Percentiles rank a stretch among this genome's conserved stretches.
Evolutionary conservation across 768 basidiomycete species (phyloP).

Genomic region (Xanthoconium purpureum): DNA sequence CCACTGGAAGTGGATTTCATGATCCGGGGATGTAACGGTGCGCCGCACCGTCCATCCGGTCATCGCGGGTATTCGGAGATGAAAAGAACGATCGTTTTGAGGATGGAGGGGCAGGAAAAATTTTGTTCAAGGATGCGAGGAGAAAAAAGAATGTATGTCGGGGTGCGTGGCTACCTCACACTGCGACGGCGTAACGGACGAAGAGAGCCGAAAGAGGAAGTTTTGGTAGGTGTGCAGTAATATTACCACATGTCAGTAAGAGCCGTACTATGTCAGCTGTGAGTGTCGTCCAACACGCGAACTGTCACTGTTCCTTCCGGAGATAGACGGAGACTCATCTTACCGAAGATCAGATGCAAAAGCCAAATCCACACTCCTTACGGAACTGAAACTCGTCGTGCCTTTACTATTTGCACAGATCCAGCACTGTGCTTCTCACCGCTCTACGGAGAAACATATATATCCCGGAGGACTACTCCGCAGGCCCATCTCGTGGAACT

Average conservation of each 20-base stretch:
- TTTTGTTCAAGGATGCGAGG: conserved; percentile 13
- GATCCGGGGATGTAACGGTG: conserved; percentile 30
- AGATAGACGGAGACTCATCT: conserved; percentile 32
- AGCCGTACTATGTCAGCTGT: conserved; percentile 17
- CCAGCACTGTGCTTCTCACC: conserved; percentile 8
- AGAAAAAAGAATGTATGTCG: neutral
- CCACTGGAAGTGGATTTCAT: conserved; percentile 15
- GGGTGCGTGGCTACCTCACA: conserved; percentile 1
- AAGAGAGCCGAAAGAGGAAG: conserved; percentile 13
- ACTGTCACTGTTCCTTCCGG: conserved; percentile 22
- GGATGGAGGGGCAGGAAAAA: conserved; percentile 14
- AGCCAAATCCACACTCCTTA: conserved; percentile 33
- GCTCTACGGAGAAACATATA: conserved; percentile 4
- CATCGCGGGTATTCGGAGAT: conserved; percentile 34
- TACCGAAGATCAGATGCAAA: conserved; percentile 33
- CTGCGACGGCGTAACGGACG: conserved; percentile 2
- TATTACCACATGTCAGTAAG: conserved; percentile 15
- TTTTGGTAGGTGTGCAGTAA: conserved; percentile 2
- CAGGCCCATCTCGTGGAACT: conserved; percentile 27
- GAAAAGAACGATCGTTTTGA: conserved; percentile 21
- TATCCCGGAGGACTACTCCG: conserved; percentile 21
- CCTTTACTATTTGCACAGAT: conserved; percentile 17
- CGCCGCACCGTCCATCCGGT: conserved; percentile 24
- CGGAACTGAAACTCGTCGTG: conserved; percentile 29
- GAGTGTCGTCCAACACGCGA: conserved; percentile 6